Percentiles rank a stretch among this genome's conserved stretches.
Evolutionary conservation across 139 green algal species (phyloP).

Genomic region (Chlamydomonas sp.): DNA sequence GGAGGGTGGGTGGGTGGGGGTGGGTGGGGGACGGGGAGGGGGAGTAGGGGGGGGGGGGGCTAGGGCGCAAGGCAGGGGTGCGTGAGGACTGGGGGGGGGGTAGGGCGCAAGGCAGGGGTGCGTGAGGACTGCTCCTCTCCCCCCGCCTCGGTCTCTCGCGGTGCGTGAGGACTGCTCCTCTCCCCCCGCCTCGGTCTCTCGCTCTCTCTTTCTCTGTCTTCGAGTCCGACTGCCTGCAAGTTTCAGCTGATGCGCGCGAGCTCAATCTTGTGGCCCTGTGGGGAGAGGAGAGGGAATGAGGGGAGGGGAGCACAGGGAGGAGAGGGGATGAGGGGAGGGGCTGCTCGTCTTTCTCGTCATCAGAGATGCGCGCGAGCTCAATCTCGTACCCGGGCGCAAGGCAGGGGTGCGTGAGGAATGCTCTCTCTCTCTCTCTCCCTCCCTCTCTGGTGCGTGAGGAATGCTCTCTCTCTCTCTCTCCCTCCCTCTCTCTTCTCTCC

Average conservation of each 20-base stretch:
- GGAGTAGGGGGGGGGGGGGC: neutral
- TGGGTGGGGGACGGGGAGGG: neutral
- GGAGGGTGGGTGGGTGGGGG: neutral
- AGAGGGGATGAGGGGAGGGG: too few relatives aligned
- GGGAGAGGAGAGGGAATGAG: neutral
- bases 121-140: neutral
- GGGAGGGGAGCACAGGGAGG: neutral
- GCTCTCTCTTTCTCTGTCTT: neutral
- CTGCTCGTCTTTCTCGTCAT: conserved; percentile 46
- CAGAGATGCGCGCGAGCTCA: conserved; percentile 40
- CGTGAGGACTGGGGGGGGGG: neutral
- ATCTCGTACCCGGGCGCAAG: conserved; percentile 70
- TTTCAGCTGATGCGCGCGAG: neutral
- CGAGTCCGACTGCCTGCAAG: neutral
- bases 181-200: too few relatives aligned
- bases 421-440: neutral
- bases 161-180: neutral
- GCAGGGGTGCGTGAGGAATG: neutral
- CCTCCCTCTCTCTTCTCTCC: neutral
- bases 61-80: neutral
- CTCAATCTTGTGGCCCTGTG: neutral
- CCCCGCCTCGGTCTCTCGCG: too few relatives aligned
- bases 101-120: conserved; percentile 23
- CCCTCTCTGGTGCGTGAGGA: neutral
- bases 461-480: neutral